phyloP scores from a whole-genome alignment of 1,139 yeast species.

The Kluyveromyces sp. region DNA sequence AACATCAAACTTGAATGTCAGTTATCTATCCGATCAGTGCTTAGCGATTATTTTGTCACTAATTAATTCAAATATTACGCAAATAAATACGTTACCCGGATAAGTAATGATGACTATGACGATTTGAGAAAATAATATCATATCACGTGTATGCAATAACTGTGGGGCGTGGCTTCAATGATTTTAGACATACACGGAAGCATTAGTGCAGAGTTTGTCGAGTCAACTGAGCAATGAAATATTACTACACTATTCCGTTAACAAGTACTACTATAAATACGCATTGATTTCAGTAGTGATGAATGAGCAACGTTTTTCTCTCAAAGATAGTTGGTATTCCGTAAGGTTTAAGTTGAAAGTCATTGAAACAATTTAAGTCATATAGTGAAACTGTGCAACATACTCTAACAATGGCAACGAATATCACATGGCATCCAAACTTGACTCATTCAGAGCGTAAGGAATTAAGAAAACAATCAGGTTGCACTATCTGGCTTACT shows the following conservation, averaged over 20 bases:
- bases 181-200: background rate
- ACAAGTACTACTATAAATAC: too few species aligned
- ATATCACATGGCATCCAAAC: conserved; percentile 93
- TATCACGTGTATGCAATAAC: conserved; percentile 5
- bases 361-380: background rate
- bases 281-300: too few species aligned
- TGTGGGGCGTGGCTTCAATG: conserved; percentile 5
- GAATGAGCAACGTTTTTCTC: too few species aligned
- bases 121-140: background rate
- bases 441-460: conserved; percentile 76
- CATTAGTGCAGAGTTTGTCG: background rate
- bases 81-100: background rate
- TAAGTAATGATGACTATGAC: too few species aligned
- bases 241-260: too few species aligned
- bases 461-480: conserved; percentile 65
- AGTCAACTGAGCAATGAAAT: too few species aligned
- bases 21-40: too few species aligned
- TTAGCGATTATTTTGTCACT: too few species aligned
- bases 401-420: conserved; percentile 62
- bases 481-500: conserved; percentile 90
- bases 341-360: background rate
- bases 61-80: background rate
- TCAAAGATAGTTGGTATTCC: background rate
- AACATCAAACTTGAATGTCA: too few species aligned
- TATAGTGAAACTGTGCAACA: conserved; percentile 1